Evolutionary conservation across 352 stramenopile genomes (phyloP).

Genomic region (Aphanomyces astaci): DNA sequence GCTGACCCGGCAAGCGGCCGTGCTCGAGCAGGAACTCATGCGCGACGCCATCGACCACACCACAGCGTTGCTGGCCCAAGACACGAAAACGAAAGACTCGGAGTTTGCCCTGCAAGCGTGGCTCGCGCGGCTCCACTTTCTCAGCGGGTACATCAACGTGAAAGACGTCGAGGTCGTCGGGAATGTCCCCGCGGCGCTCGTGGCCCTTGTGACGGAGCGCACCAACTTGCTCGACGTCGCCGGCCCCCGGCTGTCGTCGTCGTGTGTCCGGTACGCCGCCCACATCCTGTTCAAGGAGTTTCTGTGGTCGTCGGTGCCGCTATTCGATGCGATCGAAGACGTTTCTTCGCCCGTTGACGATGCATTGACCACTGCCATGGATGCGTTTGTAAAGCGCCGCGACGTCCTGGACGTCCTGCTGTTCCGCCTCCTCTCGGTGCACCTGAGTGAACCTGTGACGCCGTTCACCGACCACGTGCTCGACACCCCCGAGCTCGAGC

Average conservation of each 20-base stretch:
- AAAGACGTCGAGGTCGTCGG: slow-evolving; percentile 45
- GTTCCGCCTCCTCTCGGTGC: slow-evolving; percentile 6
- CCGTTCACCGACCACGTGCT: background rate
- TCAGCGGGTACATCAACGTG: slow-evolving; percentile 56
- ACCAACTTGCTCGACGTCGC: slow-evolving; percentile 6
- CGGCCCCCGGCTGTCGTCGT: slow-evolving; percentile 34
- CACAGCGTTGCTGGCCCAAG: slow-evolving; percentile 41
- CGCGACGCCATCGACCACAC: slow-evolving; percentile 63
- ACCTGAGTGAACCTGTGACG: slow-evolving; percentile 13
- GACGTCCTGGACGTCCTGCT: slow-evolving; percentile 3
- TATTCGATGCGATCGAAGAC: slow-evolving; percentile 34
- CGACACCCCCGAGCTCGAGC: slow-evolving; percentile 4
- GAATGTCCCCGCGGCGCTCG: background rate
- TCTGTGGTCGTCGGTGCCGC: slow-evolving; percentile 54
- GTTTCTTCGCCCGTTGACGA: slow-evolving; percentile 8
- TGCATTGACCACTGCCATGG: background rate
- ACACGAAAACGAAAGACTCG: slow-evolving; percentile 44
- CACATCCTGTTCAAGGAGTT: slow-evolving; percentile 67
- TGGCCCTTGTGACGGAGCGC: slow-evolving; percentile 10
- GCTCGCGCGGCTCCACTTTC: slow-evolving; percentile 48
- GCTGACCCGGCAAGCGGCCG: slow-evolving; percentile 66
- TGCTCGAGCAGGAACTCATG: slow-evolving; percentile 62
- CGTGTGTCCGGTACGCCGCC: slow-evolving; percentile 46
- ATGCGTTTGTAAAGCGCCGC: slow-evolving; percentile 2
- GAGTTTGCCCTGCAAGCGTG: slow-evolving; percentile 60